Percentiles rank a stretch among this genome's conserved stretches.
Conservation (phyloP, 139 green algal genomes). For the Chara braunii region DNA sequence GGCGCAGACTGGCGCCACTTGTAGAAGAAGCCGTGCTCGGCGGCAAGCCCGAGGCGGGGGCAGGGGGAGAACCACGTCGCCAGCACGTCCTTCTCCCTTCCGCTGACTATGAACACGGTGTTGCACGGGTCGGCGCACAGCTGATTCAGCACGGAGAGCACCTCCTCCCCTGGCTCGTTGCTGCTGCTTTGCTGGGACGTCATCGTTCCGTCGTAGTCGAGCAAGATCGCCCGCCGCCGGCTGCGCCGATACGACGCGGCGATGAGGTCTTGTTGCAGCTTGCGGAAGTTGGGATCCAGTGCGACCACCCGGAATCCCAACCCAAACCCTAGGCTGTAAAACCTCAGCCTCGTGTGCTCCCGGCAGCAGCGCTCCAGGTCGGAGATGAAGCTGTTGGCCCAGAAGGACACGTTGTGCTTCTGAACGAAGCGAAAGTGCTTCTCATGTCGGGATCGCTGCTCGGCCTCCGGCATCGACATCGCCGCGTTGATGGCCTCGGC, state of each 20-base stretch:
- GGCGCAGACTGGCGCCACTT: slow-evolving; percentile 1
- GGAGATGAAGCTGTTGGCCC: slow-evolving; percentile 69
- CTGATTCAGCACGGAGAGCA: slow-evolving; percentile 53
- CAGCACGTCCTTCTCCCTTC: slow-evolving; percentile 63
- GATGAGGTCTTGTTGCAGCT: slow-evolving; percentile 57
- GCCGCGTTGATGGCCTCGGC: slow-evolving; percentile 82
- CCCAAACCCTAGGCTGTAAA: slow-evolving; percentile 92
- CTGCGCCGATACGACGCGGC: slow-evolving; percentile 14
- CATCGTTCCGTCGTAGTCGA: slow-evolving; percentile 98
- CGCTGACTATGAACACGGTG: slow-evolving; percentile 81
- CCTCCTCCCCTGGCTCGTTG: slow-evolving; percentile 42
- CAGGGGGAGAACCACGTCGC: slow-evolving; percentile 73
- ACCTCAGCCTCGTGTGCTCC: slow-evolving; percentile 75
- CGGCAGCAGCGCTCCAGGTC: slow-evolving; percentile 48
- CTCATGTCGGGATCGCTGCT: slow-evolving; percentile 77
- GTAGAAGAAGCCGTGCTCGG: slow-evolving; percentile 87
- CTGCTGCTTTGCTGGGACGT: slow-evolving; percentile 54
- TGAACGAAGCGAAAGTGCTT: slow-evolving; percentile 96
- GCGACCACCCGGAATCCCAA: slow-evolving; percentile 94
- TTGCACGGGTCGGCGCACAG: slow-evolving; percentile 72
- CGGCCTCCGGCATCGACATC: slow-evolving; percentile 54
- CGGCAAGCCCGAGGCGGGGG: slow-evolving; percentile 69
- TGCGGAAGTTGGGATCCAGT: slow-evolving; percentile 85
- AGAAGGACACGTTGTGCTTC: slow-evolving; percentile 87
- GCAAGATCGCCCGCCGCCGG: slow-evolving; percentile 67